These are phyloP conservation scores for Brassica napus DNA, from an alignment of 345 rosid species.

Conservation along the genomic window Da-Ae NC_063451.1:41896001-41896500, in stretches of 20 bases:
- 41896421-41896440: slow-evolving; percentile 33
- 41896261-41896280: not conserved
- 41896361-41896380: slow-evolving; percentile 53
- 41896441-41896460: slow-evolving; percentile 22
- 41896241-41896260: slow-evolving; percentile 23
- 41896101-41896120: not conserved
- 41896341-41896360: slow-evolving; percentile 55
- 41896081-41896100: not conserved
- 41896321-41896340: slow-evolving; percentile 43
- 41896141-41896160: not conserved
- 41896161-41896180: not conserved
- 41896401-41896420: slow-evolving; percentile 33
- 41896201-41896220: not conserved
- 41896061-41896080: too few species aligned
- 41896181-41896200: not conserved
- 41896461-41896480: slow-evolving; percentile 18
- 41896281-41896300: not conserved
- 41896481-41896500: slow-evolving; percentile 21
- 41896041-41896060: not conserved
- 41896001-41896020: too few species aligned
- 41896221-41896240: slow-evolving; percentile 10
- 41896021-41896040: too few species aligned
- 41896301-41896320: slow-evolving; percentile 26
- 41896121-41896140: not conserved
- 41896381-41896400: slow-evolving; percentile 62